Evolutionary conservation across 1,284 basidiomycete genomes (phyloP).

Genomic region (Grifola frondosa): DNA sequence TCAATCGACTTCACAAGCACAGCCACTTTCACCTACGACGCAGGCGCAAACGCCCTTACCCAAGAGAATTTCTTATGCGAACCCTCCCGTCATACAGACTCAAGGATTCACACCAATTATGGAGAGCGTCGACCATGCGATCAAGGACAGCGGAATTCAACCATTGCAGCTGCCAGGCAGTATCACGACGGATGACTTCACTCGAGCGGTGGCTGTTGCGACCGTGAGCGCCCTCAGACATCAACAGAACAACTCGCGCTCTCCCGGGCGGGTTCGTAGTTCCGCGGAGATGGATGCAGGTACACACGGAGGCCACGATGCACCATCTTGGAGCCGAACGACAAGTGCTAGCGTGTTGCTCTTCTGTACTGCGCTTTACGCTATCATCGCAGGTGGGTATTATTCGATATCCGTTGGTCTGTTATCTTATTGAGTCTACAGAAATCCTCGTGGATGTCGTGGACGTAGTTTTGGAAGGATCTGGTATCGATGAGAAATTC

Average conservation of each 20-base stretch:
- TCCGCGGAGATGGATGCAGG: slow-evolving; percentile 43
- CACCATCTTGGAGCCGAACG: slow-evolving; percentile 90
- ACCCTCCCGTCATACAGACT: slow-evolving; percentile 34
- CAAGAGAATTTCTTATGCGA: slow-evolving; percentile 56
- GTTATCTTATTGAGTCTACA: slow-evolving; percentile 29
- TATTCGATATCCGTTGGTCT: background rate
- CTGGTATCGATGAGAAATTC: slow-evolving; percentile 97
- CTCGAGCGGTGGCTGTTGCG: slow-evolving; percentile 86
- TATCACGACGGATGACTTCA: slow-evolving; percentile 85
- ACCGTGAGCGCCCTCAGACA: slow-evolving; percentile 85
- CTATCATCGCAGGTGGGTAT: slow-evolving; percentile 86
- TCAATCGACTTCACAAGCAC: slow-evolving; percentile 10
- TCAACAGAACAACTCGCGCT: slow-evolving; percentile 57
- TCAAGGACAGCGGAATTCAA: slow-evolving; percentile 60
- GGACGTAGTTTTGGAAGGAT: slow-evolving; percentile 91
- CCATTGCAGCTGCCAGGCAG: slow-evolving; percentile 61
- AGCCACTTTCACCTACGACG: slow-evolving; percentile 10
- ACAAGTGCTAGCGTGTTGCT: slow-evolving; percentile 87
- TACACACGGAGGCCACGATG: slow-evolving; percentile 88
- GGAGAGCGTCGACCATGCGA: slow-evolving; percentile 74
- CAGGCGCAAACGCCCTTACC: slow-evolving; percentile 21
- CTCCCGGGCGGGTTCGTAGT: slow-evolving; percentile 41
- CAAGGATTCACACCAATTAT: slow-evolving; percentile 63
- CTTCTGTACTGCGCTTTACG: slow-evolving; percentile 90
- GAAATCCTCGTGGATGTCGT: slow-evolving; percentile 96